Conservation (phyloP, 257 asterid species). For the Penstemon barbatus region DNA sequence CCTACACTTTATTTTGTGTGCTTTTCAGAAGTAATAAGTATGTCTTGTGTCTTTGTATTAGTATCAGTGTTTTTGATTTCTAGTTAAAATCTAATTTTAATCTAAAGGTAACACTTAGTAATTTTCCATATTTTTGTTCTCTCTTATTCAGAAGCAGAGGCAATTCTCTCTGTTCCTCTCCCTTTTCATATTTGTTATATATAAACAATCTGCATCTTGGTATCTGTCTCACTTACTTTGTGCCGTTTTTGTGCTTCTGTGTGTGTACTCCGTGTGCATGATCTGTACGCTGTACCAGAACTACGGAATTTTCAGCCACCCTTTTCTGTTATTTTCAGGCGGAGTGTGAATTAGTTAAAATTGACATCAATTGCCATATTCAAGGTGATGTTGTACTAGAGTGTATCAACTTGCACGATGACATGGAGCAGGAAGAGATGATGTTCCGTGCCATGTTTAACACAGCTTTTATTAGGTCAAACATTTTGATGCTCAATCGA, state of each 20-base stretch:
- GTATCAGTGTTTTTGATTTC: slow-evolving; percentile 1
- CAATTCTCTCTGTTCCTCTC: background rate
- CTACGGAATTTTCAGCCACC: slow-evolving; percentile 18
- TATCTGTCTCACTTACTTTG: background rate
- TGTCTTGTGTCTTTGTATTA: slow-evolving; percentile 10
- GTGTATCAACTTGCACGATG: slow-evolving; percentile 76
- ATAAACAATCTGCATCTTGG: too few species aligned
- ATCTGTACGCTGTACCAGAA: slow-evolving; percentile 1
- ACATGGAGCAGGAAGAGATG: slow-evolving; percentile 76
- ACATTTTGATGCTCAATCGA: slow-evolving; percentile 82
- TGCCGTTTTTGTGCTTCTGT: background rate
- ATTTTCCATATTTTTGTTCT: slow-evolving; percentile 1
- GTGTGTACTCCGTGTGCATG: slow-evolving; percentile 16
- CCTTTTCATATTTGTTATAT: background rate
- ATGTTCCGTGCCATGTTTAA: slow-evolving; percentile 91
- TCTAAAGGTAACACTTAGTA: slow-evolving; percentile 1
- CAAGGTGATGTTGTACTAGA: slow-evolving; percentile 98
- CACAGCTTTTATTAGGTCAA: slow-evolving; percentile 93
- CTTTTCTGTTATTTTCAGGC: slow-evolving; percentile 54
- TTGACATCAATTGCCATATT: slow-evolving; percentile 79
- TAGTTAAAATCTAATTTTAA: background rate
- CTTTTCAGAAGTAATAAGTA: slow-evolving; percentile 10
- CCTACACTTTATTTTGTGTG: background rate
- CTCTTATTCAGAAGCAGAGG: background rate
- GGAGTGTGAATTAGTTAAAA: slow-evolving; percentile 78